These are phyloP conservation scores for Cercospora nicotianae DNA, from an alignment of 2,329 filamentous ascomycete genomes.

Conservation along the genomic window DNA sequence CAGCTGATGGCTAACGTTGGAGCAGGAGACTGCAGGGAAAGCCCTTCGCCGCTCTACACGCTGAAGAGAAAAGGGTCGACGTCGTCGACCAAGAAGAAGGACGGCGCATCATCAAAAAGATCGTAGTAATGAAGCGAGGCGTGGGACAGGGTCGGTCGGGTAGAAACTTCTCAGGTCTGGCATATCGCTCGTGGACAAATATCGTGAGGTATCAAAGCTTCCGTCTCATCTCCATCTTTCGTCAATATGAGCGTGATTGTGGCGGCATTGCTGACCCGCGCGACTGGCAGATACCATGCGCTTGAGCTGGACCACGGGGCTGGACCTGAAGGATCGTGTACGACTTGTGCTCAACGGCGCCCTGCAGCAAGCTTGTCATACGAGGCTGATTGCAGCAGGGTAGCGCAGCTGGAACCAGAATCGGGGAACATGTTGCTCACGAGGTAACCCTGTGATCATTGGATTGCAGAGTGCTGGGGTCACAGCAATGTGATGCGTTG, in stretches of 20 bases:
- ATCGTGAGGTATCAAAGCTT: slow-evolving; percentile 11
- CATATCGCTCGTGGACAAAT: slow-evolving; percentile 11
- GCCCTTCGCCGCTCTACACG: slow-evolving; percentile 22
- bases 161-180: not conserved
- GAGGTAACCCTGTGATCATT: not conserved
- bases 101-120: slow-evolving; percentile 7
- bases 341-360: not conserved
- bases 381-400: not conserved
- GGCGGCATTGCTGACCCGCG: slow-evolving; percentile 7
- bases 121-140: not conserved
- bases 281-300: slow-evolving; percentile 9
- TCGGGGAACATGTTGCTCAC: not conserved
- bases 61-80: slow-evolving; percentile 24
- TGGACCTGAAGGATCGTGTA: slow-evolving; percentile 4
- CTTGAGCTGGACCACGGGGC: not conserved
- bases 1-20: slow-evolving; percentile 1
- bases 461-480: not conserved
- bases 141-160: not conserved
- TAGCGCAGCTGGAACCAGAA: not conserved
- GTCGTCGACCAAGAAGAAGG: slow-evolving; percentile 18
- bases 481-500: not conserved
- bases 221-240: slow-evolving; percentile 2
- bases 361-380: not conserved
- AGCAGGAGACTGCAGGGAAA: slow-evolving; percentile 28
- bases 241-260: not conserved